These are phyloP conservation scores for Leccinum insigne DNA, from an alignment of 1,284 basidiomycete genomes.

Conservation along the genomic window DNA sequence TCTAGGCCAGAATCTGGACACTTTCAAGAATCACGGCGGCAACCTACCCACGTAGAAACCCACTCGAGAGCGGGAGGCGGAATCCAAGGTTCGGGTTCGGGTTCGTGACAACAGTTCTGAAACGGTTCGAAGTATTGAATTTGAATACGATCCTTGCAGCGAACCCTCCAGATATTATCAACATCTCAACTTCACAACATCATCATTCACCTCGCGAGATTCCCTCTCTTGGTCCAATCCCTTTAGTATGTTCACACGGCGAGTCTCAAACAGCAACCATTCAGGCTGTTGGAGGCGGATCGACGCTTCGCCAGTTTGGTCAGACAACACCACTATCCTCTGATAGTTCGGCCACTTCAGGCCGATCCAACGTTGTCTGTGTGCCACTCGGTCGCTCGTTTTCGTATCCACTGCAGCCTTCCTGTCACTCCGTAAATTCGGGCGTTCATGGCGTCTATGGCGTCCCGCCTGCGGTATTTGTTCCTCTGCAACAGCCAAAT, in stretches of 20 bases:
- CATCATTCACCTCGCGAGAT: background rate
- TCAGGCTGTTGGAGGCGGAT: background rate
- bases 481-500: background rate
- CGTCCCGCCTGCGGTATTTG: background rate
- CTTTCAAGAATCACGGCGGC: slow-evolving; percentile 8
- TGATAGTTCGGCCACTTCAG: slow-evolving; percentile 2
- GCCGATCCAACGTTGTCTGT: slow-evolving; percentile 1
- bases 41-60: slow-evolving; percentile 11
- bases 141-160: slow-evolving; percentile 2
- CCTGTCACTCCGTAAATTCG: slow-evolving; percentile 2
- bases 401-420: background rate
- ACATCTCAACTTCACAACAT: slow-evolving; percentile 9
- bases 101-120: slow-evolving; percentile 15
- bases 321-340: background rate
- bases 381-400: background rate
- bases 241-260: slow-evolving; percentile 12
- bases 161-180: slow-evolving; percentile 2
- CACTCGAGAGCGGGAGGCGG: slow-evolving; percentile 1
- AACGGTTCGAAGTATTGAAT: slow-evolving; percentile 3
- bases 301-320: background rate
- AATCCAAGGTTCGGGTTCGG: slow-evolving; percentile 21
- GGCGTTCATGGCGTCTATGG: background rate
- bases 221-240: background rate
- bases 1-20: slow-evolving; percentile 1
- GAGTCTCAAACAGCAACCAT: background rate